Percentiles rank a stretch among this genome's conserved stretches.
Evolutionary conservation across 2,329 filamentous ascomycete genomes (phyloP).

Genomic region (Fusarium coicis): DNA sequence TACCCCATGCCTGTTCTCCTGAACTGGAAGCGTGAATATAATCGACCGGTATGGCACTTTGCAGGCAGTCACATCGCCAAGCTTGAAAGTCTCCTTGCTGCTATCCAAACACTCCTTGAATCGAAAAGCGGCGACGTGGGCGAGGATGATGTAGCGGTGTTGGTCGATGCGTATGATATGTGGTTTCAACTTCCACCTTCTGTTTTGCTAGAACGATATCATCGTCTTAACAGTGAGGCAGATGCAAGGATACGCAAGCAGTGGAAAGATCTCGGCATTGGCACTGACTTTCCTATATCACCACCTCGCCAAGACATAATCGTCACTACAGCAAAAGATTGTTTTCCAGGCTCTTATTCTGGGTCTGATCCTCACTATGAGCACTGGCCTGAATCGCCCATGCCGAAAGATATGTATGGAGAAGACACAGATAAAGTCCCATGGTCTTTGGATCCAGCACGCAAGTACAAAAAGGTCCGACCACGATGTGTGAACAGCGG

Average conservation of each 20-base stretch:
- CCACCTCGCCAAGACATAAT: constrained; percentile 49
- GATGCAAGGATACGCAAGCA: constrained; percentile 42
- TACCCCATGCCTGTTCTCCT: constrained; percentile 52
- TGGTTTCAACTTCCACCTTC: constrained; percentile 55
- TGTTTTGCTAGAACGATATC: constrained; percentile 51
- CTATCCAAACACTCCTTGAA: constrained; percentile 45
- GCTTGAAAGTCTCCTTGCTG: constrained; percentile 49
- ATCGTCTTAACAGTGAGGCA: constrained; percentile 49
- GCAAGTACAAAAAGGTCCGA: constrained; percentile 48
- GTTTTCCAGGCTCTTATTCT: constrained; percentile 47
- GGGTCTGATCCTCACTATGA: constrained; percentile 51
- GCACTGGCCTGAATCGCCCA: constrained; percentile 51
- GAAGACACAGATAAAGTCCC: constrained; percentile 46
- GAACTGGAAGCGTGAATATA: constrained; percentile 53
- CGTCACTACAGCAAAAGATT: constrained; percentile 51
- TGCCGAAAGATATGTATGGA: constrained; percentile 50
- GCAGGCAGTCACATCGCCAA: constrained; percentile 53
- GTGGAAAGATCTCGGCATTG: constrained; percentile 34
- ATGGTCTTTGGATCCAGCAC: constrained; percentile 46
- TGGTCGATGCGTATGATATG: constrained; percentile 53
- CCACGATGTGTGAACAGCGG: constrained; percentile 51
- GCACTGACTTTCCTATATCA: constrained; percentile 43
- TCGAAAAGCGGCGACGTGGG: constrained; percentile 17
- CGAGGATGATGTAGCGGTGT: constrained; percentile 49
- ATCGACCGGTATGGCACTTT: constrained; percentile 51